Evolutionary conservation across 78 protist species (phyloP).

Genomic region (Emiliania huxleyi): DNA sequence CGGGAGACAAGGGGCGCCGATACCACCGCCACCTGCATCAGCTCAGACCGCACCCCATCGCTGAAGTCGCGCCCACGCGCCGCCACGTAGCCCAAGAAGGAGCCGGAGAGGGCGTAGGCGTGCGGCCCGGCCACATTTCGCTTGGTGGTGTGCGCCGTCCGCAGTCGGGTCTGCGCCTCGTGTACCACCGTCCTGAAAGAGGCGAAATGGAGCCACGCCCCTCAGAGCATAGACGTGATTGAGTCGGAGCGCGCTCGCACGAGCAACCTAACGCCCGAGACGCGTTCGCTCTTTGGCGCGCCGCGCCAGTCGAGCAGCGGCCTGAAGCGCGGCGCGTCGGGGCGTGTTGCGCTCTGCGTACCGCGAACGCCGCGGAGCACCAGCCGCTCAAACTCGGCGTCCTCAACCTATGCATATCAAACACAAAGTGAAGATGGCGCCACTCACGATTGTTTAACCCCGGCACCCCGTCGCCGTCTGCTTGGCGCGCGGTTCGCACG

Average conservation of each 20-base stretch:
- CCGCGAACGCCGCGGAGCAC: neutral
- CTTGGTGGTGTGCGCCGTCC: neutral
- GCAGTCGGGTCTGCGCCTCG: neutral
- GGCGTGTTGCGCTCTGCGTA: neutral
- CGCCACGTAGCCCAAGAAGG: neutral
- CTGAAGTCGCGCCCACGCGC: neutral
- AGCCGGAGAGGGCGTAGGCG: neutral
- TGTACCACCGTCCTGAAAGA: neutral
- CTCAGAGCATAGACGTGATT: too few species aligned
- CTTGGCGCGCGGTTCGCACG: neutral
- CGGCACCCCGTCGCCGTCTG: neutral
- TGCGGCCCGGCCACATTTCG: neutral
- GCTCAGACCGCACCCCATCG: neutral
- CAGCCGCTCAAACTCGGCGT: neutral
- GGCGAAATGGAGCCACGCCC: too few species aligned
- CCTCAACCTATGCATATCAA: neutral
- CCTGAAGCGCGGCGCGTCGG: neutral
- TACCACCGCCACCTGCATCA: too few species aligned
- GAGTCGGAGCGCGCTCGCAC: too few species aligned
- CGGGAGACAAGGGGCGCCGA: too few species aligned
- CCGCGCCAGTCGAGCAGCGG: neutral
- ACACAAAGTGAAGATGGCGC: neutral
- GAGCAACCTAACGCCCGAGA: neutral
- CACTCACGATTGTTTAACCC: neutral
- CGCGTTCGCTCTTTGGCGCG: neutral